A percentile compares a stretch with the other conserved stretches of the same genome.
phyloP scores from a whole-genome alignment of 2,329 filamentous ascomycete genomes.

The Neonectria punicea region DNA sequence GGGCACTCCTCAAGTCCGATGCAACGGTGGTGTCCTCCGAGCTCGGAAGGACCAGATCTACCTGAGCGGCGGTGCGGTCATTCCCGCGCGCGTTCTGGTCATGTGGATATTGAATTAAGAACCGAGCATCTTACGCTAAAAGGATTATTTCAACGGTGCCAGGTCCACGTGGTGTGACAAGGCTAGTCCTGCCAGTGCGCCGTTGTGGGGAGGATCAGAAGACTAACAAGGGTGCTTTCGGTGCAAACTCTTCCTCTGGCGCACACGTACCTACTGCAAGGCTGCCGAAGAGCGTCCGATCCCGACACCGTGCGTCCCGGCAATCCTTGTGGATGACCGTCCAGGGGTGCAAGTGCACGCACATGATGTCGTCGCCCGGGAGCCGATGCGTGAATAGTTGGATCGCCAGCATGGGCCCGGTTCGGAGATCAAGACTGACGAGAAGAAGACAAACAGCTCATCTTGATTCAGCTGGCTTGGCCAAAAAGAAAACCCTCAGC shows the following conservation, averaged over 20 bases:
- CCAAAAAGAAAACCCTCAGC: background rate
- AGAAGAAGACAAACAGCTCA: background rate
- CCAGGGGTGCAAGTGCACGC: background rate
- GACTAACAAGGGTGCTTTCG: background rate
- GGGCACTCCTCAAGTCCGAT: background rate
- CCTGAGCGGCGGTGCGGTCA: background rate
- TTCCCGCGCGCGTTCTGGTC: background rate
- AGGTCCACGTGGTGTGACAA: background rate
- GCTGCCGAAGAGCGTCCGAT: background rate
- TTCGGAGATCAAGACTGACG: background rate
- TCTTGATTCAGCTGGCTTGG: background rate
- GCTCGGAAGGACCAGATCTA: background rate
- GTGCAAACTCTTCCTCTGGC: background rate
- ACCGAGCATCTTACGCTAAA: background rate
- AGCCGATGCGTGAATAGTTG: background rate
- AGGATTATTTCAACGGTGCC: background rate
- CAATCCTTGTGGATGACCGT: background rate
- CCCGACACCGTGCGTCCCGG: background rate
- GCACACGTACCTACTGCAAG: background rate
- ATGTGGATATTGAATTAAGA: background rate
- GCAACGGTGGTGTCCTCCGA: background rate
- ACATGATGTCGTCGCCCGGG: background rate
- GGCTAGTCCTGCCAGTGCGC: background rate
- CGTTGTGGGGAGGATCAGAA: background rate
- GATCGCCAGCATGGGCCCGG: background rate